Conservation (phyloP, 129 eudicot genomes). For the Tanacetum coccineum region DNA sequence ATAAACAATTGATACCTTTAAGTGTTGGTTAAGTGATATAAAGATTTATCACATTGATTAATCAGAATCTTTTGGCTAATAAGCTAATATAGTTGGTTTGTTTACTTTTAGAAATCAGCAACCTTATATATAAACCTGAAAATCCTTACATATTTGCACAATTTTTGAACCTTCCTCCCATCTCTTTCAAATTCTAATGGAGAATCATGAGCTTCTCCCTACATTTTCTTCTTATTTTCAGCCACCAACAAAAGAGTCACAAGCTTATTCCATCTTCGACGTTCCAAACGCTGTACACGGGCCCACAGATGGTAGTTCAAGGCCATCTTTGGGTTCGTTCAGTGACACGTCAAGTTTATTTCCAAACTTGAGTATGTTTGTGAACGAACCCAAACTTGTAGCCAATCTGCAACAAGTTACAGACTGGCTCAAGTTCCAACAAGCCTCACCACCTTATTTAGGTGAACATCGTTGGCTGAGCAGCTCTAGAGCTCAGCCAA, state of each 20-base stretch:
- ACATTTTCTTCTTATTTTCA: constrained; percentile 29
- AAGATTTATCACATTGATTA: not conserved
- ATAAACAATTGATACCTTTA: constrained; percentile 9
- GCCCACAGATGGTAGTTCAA: not conserved
- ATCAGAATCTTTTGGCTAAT: not conserved
- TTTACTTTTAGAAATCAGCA: constrained; percentile 5
- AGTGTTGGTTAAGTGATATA: constrained; percentile 3
- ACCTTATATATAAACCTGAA: constrained; percentile 29
- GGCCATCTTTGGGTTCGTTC: constrained; percentile 7
- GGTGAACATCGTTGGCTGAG: constrained; percentile 36
- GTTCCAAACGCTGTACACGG: constrained; percentile 16
- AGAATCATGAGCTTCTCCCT: constrained; percentile 41
- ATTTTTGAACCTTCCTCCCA: constrained; percentile 18
- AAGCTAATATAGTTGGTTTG: constrained; percentile 15
- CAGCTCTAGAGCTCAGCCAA: constrained; percentile 49
- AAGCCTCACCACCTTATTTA: constrained; percentile 21
- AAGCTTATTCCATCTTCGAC: constrained; percentile 16
- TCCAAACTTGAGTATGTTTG: constrained; percentile 29
- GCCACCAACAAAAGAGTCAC: constrained; percentile 21
- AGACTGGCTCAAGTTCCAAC: constrained; percentile 39
- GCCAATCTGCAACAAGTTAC: constrained; percentile 19
- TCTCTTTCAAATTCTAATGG: constrained; percentile 37
- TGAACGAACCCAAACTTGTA: constrained; percentile 31
- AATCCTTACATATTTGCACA: constrained; percentile 27
- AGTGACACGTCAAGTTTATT: constrained; percentile 5